Base-by-base conservation (phyloP, 306 rosid genomes). In the Rosa lucieae region DNA sequence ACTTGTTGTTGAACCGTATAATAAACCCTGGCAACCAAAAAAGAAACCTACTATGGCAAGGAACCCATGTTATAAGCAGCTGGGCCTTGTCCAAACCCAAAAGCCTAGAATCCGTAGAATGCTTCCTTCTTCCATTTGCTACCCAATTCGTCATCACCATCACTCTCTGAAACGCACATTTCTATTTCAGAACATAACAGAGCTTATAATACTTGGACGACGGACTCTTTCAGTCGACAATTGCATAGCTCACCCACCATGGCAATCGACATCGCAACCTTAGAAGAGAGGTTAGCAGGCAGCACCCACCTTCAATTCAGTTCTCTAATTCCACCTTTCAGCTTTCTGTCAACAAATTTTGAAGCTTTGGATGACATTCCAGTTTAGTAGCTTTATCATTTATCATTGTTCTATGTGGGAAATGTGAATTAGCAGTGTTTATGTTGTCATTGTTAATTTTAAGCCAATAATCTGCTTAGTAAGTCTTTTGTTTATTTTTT, bases 231-330 rank as follows among this genome's bases (percentile, higher is more conserved):
- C 35, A 32, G 35, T 32, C 35, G 35, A 32, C 35, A 32, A 32
- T 32, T 32, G 35, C 35, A 32, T 1, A 83, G 78, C 67, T 74
- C 78, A 39, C 52, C 69, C 75, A 80, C 86, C 88, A 92, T 92
- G 97, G 80, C 80, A 46, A 55, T 83, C 65, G 87, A 82, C 79
- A 80, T 92, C 83, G 35, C 77, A 49, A 77, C 87, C 67, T 79
- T 89, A 79, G 84, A 83, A 86, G 84, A 88, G 77, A 88, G 91
- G 97, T 87, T 46, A 26, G 12, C 75, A 44, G 73, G 35, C 35
- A 32, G 35, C 35, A 32, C 8, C 32, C 43, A 3, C 71, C 49
- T 52, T 78, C 11, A n/a, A 62, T 44, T 61, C 8, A 46, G 3
- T 37, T 48, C 17, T 29, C 44, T 15, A 35, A 65, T 58, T 35